Evolutionary conservation across 2,329 filamentous ascomycete genomes (phyloP), one percentile per base, ranked within the genome.

Genomic region (Exophiala aquamarina): DNA sequence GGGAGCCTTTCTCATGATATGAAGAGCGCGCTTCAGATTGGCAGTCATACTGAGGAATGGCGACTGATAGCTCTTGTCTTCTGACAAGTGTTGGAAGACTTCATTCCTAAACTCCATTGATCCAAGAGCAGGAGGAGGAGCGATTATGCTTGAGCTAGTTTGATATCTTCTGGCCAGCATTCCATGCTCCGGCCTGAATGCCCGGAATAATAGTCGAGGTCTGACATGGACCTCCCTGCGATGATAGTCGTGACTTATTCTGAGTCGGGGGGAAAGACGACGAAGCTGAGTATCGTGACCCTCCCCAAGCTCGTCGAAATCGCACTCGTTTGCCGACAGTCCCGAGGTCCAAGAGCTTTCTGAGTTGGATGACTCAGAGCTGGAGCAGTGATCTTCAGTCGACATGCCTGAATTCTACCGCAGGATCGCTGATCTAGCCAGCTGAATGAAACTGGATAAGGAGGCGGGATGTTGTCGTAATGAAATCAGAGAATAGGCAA

Each of bases 21-120:
- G 20, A 9, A 56, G 17, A 4, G 48, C 44, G 13, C 48, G 35
- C 10, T 13, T 8, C 2, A 43, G 28, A 21, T 17, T 47, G 9
- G 51, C 37, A 2, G 50, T 53, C 11, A 40, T 36, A 1, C 47
- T 51, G 1, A 56, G 33, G 9, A 51, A 47, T 2, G 50, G 54
- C 11, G 50, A 54, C 10, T 14, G 8, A 38, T 46, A 52, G 5
- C 31, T 46, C 26, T 29, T 38, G 14, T 51, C 54, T 13, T 26
- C 20, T 9, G 15, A 11, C 3, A 55, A 32, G 34, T 55, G 53
- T 21, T 9, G 32, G 4, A 20, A n/a, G 7, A 29, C 45, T 14
- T 41, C n/a, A 5, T 33, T 15, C 11, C 36, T 5, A 35, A 55
- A 52, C 13, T 45, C 23, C 13, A 45, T 6, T 26, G 23, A 26